phyloP scores from a whole-genome alignment of 352 stramenopile species.

The Thraustotheca clavata region DNA sequence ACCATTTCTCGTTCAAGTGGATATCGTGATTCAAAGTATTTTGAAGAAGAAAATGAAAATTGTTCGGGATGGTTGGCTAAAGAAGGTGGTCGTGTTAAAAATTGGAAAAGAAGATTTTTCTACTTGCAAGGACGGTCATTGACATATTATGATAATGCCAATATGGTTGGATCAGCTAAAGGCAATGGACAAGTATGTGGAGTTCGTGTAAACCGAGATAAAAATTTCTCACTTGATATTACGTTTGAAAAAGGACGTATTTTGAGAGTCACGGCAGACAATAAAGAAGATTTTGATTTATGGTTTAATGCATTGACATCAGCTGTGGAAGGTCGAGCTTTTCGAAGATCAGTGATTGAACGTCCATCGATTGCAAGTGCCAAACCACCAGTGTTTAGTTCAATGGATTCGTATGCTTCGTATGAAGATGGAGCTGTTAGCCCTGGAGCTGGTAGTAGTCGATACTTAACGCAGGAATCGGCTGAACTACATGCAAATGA shows the following conservation, averaged over 20 bases:
- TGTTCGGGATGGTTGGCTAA: slow-evolving; percentile 76
- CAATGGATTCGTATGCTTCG: slow-evolving; percentile 13
- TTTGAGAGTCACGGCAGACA: slow-evolving; percentile 61
- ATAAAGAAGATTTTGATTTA: slow-evolving; percentile 46
- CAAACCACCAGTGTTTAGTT: slow-evolving; percentile 5
- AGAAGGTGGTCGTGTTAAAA: slow-evolving; percentile 74
- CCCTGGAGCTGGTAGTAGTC: background rate
- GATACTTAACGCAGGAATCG: slow-evolving; percentile 12
- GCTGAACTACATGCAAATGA: background rate
- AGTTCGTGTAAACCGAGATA: slow-evolving; percentile 51
- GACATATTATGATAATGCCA: slow-evolving; percentile 80
- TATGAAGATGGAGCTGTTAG: slow-evolving; percentile 9
- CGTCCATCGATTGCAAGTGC: background rate
- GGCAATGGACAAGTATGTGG: slow-evolving; percentile 59
- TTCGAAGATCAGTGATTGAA: background rate
- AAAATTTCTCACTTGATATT: slow-evolving; percentile 67
- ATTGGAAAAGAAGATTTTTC: slow-evolving; percentile 79
- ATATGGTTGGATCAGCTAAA: slow-evolving; percentile 40
- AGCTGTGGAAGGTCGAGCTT: slow-evolving; percentile 5
- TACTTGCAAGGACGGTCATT: slow-evolving; percentile 63
- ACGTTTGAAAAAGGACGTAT: slow-evolving; percentile 65
- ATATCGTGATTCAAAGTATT: slow-evolving; percentile 4
- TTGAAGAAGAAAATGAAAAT: slow-evolving; percentile 37
- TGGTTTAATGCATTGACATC: slow-evolving; percentile 60
- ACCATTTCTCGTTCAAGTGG: background rate